These are phyloP conservation scores for Chytriomyces sp. DNA, from an alignment of 192 early-diverging fungal genomes.

Conservation along the genomic window DNA sequence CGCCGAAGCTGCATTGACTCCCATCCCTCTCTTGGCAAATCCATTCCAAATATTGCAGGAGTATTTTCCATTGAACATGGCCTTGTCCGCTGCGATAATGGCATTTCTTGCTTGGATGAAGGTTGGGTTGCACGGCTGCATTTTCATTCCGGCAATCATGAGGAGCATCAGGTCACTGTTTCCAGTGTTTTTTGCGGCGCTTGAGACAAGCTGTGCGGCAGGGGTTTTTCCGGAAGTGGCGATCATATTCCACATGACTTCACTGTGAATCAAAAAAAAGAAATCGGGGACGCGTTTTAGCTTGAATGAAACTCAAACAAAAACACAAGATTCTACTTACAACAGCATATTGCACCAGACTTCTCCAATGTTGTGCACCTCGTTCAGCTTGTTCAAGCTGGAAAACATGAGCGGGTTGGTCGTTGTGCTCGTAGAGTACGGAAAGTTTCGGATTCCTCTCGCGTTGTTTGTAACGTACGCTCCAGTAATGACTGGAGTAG, in stretches of 20 bases:
- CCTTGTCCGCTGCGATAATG: constrained; percentile 43
- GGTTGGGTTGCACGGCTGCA: constrained; percentile 55
- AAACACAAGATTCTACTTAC: constrained; percentile 55
- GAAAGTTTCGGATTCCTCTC: constrained; percentile 24
- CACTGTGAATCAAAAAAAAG: background rate
- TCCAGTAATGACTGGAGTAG: constrained; percentile 32
- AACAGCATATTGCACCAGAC: constrained; percentile 66
- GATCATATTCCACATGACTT: constrained; percentile 31
- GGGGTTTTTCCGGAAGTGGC: constrained; percentile 17
- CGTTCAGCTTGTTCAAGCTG: constrained; percentile 31
- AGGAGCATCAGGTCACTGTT: background rate
- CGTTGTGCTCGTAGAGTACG: constrained; percentile 57
- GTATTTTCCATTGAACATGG: constrained; percentile 42
- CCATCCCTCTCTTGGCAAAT: constrained; percentile 88
- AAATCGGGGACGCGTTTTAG: background rate
- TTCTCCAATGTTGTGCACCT: constrained; percentile 65
- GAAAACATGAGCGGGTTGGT: constrained; percentile 38
- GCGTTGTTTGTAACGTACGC: constrained; percentile 1
- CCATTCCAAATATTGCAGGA: constrained; percentile 26
- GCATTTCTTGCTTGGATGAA: constrained; percentile 47
- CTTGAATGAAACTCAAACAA: constrained; percentile 25
- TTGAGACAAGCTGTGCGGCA: background rate
- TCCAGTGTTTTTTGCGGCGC: background rate
- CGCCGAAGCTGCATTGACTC: constrained; percentile 33
- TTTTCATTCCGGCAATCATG: constrained; percentile 41